Base-by-base conservation (phyloP, 345 rosid genomes). In the Alliaria petiolata region DNA sequence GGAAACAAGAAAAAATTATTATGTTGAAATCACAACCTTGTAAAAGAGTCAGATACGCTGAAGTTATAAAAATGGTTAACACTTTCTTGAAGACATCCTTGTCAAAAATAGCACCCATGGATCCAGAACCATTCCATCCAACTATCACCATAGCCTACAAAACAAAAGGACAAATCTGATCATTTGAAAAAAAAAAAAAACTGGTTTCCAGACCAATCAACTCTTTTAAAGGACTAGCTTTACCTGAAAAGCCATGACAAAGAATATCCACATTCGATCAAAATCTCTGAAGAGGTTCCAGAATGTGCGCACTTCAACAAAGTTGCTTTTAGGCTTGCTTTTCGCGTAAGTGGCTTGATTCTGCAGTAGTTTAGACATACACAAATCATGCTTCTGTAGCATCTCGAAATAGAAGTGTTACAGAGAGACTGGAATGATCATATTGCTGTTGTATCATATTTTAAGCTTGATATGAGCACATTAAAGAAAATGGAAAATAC, bases 241-340 rank as follows among this genome's bases (percentile, higher is more conserved):
- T 54, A 95, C 99, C 99, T 95, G 99, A 16, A 92, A 88, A 72
- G 95, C 88, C 91, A 95, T 73, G 70, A 88, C 70, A 75, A 92
- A 68, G 82, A 95, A 95, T 76, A 95, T 89, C 99, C 99, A 95
- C 99, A 88, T 88, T 62, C 99, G 85, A 67, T 92, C 99, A 79
- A 95, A 95, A 77, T 87, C 87, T 81, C 99, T 83, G 71, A 72
- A 95, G 9, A 95, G 93, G 80, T 92, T 93, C 92, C 85, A 88
- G 79, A 95, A 92, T 19, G 99, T 92, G 22, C 98, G 93, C 62
- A 86, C 90, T 88, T 95, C 99, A 56, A 95, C 99, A 85, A 95
- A 95, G 83, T 92, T 89, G 50, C 96, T 87, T 77, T 95, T 95
- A 62, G 98, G 91, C 72, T 83, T 86, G 71, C 74, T 80, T 81